Evolutionary conservation across 257 asterid genomes (phyloP), one percentile per base, ranked within the genome.

Genomic region (Nicotiana tomentosiformis): DNA sequence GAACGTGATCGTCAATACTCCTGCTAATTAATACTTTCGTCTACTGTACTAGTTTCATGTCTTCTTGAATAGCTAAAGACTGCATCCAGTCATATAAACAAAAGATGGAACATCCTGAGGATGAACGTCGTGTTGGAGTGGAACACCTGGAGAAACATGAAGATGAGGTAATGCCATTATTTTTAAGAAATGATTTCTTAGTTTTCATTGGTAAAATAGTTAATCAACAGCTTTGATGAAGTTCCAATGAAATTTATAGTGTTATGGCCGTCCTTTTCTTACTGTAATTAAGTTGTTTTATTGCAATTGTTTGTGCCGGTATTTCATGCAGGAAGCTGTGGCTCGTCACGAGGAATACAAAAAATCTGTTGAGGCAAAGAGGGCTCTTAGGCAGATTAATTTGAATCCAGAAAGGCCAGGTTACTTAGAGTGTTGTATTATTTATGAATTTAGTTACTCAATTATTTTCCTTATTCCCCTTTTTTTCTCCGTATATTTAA

Each of bases 361-460:
- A 94, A 96, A 92, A 88, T 92, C 97, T 3, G 81, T 93, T 70
- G 97, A 96, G 86, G 92, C 96, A 18, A 96, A 94, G 84, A 84
- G 90, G 91, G 87, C 85, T 46, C 91, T 96, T 69, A 94, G 98
- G 18, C 93, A 86, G 88, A 91, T 84, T 88, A 96, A 96, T 88
- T 78, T 93, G 90, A 93, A 93, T 82, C 96, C 98, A 29, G 98
- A 96, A 82, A 90, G 98, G 81, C 98, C 99, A 87, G 99, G 98
- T 96, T 84, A 23, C 57, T 81, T 37, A 7, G 9, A 81, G 51
- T 66, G 33, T 53, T 62, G 69, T 68, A 51, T 51, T 66, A 66
- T 58, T 66, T 55, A 43, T 81, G 79, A 69, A 30, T 3, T 30
- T 3, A 64, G 14, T 20, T 66, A 37, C 20, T 61, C 18, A 37